Evolutionary conservation across 2,329 filamentous ascomycete genomes (phyloP), one percentile per base, ranked within the genome.

Genomic region (Claviceps fusiformis): DNA sequence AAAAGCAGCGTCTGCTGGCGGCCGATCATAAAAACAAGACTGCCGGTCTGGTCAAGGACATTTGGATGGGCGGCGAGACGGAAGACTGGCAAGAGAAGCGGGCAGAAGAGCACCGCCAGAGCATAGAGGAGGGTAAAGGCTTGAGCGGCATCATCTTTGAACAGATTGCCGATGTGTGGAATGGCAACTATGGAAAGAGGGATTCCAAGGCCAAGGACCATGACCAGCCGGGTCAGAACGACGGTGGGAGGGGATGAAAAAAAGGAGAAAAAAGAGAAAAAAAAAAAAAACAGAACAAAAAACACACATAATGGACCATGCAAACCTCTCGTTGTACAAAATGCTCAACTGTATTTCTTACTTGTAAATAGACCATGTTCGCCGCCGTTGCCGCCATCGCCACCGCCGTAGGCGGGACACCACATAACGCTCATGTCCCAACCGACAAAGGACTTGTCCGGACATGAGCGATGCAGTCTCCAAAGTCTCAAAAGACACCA

Each of bases 11-110:
- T 19, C 60, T 65, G 55, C 55, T 61, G 27, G 62, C 63, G 29
- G 64, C 65, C 41, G 63, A 68, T 56, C n/a, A n/a, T n/a, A 65
- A 70, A 61, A 65, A 64, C 48, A 62, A 65, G 29, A 57, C 65
- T 35, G 64, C 63, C 11, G 61, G 67, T 55, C 52, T 67, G 51
- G 64, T 80, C 54, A 69, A 75, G 58, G 72, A 72, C 59, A 65
- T 82, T 17, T 83, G 80, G 81, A 78, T 81, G 74, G 81, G 80
- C 39, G 73, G 72, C 43, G 79, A 81, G 64, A 66, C 67, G n/a
- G 71, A 74, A 48, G 72, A 77, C 59, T 82, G 79, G 79, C 71
- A 73, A 63, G 67, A 74, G 67, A 75, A 75, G 71, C 70, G 79
- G 58, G 69, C 73, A 3, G 71, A 72, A 62, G 72, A 75, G 64